Percentiles rank a stretch among this genome's conserved stretches.
These are phyloP conservation scores for Cladophialophora chaetospira DNA, from an alignment of 2,329 filamentous ascomycete genomes.

Conservation along the genomic window DNA sequence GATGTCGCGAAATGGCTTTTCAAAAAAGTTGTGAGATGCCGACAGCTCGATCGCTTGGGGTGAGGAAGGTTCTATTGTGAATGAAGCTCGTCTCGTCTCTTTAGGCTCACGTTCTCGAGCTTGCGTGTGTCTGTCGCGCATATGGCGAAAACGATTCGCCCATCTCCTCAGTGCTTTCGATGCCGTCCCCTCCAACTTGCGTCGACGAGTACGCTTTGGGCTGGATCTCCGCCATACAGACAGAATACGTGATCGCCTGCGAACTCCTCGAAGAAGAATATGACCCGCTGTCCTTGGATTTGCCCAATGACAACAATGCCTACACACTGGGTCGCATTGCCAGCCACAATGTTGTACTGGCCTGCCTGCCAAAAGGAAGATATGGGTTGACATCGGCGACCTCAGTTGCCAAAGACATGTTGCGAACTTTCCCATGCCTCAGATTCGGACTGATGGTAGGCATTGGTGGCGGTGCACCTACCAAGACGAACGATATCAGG, in stretches of 20 bases:
- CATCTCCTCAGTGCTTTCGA: too few relatives aligned
- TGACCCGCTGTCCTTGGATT: slow-evolving; percentile 15
- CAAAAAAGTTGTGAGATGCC: too few relatives aligned
- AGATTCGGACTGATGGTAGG: slow-evolving; percentile 36
- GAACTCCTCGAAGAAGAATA: slow-evolving; percentile 34
- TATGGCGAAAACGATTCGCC: too few relatives aligned
- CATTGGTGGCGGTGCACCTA: slow-evolving; percentile 35
- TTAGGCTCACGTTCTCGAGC: too few relatives aligned
- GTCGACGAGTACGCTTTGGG: too few relatives aligned
- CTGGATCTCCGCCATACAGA: slow-evolving; percentile 20
- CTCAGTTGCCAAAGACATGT: slow-evolving; percentile 30
- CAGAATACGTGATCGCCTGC: slow-evolving; percentile 33
- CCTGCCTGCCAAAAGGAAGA: slow-evolving; percentile 23
- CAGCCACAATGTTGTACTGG: slow-evolving; percentile 31
- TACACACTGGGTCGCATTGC: slow-evolving; percentile 31
- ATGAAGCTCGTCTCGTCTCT: too few relatives aligned
- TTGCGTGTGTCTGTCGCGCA: too few relatives aligned
- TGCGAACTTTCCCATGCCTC: slow-evolving; percentile 29
- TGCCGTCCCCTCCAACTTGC: too few relatives aligned
- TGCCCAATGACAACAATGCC: slow-evolving; percentile 15
- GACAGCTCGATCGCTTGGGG: too few relatives aligned
- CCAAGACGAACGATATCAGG: slow-evolving; percentile 30
- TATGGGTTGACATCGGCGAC: slow-evolving; percentile 32
- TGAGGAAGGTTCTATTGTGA: too few relatives aligned
- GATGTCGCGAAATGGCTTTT: too few relatives aligned